Percentiles rank a stretch among this genome's conserved stretches.
These are phyloP conservation scores for Cladosporium sp. DNA, from an alignment of 2,329 filamentous ascomycete genomes.

Conservation along the genomic window DNA sequence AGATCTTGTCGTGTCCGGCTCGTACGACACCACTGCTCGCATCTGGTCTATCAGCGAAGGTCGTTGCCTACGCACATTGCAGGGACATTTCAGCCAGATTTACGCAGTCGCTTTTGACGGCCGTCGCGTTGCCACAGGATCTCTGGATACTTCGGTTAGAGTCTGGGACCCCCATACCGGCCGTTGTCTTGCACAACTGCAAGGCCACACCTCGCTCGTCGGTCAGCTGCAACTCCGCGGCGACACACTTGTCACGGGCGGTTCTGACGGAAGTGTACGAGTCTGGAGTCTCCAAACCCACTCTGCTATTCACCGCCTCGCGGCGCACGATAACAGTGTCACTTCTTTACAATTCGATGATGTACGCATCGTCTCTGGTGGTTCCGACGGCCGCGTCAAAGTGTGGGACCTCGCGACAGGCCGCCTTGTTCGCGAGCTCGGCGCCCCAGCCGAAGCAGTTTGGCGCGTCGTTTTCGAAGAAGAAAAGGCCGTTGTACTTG, in stretches of 20 bases:
- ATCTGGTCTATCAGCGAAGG: constrained; percentile 98
- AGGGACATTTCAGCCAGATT: constrained; percentile 96
- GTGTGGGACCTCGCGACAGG: constrained; percentile 96
- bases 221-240: constrained; percentile 94
- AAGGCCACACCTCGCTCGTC: constrained; percentile 94
- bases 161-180: constrained; percentile 69
- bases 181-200: constrained; percentile 82
- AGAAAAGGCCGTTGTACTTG: constrained; percentile 96
- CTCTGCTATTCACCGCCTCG: constrained; percentile 86
- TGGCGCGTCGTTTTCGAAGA: constrained; percentile 98
- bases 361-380: constrained; percentile 88
- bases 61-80: constrained; percentile 80
- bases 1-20: constrained; percentile 94
- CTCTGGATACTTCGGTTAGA: constrained; percentile 90
- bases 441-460: constrained; percentile 85
- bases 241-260: constrained; percentile 90
- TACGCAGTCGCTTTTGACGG: constrained; percentile 98
- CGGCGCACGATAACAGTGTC: constrained; percentile 96
- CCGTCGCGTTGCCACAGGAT: constrained; percentile 86
- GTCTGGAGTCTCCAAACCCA: constrained; percentile 93
- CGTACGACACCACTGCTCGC: constrained; percentile 93
- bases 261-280: constrained; percentile 90
- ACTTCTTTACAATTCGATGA: constrained; percentile 97
- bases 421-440: constrained; percentile 82
- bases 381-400: constrained; percentile 95